phyloP scores from a whole-genome alignment of 2,329 filamentous ascomycete genomes.

The Graphilbum fragrans region DNA sequence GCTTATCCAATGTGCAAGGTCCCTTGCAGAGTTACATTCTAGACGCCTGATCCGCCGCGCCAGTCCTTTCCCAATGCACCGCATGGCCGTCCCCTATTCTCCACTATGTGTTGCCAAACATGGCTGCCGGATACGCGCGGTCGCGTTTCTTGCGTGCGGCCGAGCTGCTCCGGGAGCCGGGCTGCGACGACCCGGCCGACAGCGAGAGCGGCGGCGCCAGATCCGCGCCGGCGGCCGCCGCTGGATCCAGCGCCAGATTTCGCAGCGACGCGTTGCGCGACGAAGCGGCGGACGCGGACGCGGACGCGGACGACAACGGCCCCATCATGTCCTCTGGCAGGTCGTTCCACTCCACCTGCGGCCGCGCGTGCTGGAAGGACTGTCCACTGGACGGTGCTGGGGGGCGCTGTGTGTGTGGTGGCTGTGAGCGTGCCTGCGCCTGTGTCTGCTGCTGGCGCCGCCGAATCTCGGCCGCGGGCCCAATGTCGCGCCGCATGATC shows the following conservation, averaged over 20 bases:
- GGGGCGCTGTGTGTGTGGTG: not conserved
- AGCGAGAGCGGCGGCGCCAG: not conserved
- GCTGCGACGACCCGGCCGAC: constrained; percentile 17
- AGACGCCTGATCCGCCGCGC: too few relatives aligned
- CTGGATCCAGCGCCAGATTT: constrained; percentile 10
- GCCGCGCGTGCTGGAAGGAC: constrained; percentile 47
- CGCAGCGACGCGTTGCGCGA: constrained; percentile 8
- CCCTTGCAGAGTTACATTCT: too few relatives aligned
- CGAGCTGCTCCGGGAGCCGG: constrained; percentile 46
- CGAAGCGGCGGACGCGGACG: constrained; percentile 4
- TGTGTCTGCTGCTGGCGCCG: not conserved
- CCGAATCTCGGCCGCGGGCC: not conserved
- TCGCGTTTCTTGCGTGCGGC: constrained; percentile 38
- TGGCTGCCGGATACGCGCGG: constrained; percentile 48
- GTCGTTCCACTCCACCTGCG: constrained; percentile 55
- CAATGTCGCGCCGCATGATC: constrained; percentile 38
- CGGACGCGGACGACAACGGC: constrained; percentile 4
- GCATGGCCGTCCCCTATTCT: too few relatives aligned
- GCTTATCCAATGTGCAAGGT: too few relatives aligned
- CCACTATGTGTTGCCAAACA: constrained; percentile 40
- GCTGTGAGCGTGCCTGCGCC: constrained; percentile 6
- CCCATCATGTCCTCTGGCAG: constrained; percentile 46
- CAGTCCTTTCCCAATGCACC: not conserved
- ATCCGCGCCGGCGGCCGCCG: not conserved
- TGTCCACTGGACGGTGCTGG: constrained; percentile 11